A percentile compares a stretch with the other conserved stretches of the same genome.
Conservation (phyloP, 208 protist genomes). For the Herpetomonas samuelpessoai region DNA sequence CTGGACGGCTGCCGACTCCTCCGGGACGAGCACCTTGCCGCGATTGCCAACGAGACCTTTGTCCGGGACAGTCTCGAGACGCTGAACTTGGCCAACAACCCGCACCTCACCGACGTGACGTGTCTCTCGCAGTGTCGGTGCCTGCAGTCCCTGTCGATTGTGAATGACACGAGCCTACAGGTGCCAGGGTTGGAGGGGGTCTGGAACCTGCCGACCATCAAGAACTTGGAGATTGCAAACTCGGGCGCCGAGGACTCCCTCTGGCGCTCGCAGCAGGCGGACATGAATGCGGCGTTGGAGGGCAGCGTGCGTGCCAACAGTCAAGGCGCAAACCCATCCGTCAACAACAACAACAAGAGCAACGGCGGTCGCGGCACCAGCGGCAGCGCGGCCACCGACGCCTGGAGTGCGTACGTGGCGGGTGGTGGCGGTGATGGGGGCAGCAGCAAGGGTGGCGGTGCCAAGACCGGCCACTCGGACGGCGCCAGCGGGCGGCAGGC, state of each 20-base stretch:
- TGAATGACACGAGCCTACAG: constrained; percentile 39
- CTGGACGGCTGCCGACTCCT: constrained; percentile 43
- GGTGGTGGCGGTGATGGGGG: neutral
- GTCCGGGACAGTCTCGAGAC: constrained; percentile 24
- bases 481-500: too few relatives aligned
- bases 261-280: constrained; percentile 9
- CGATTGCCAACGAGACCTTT: constrained; percentile 16
- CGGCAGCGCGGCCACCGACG: constrained; percentile 8
- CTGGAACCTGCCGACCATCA: constrained; percentile 28
- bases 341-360: neutral
- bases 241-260: constrained; percentile 40
- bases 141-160: constrained; percentile 37
- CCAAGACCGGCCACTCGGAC: neutral
- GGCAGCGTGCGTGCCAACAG: neutral
- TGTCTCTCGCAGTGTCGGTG: constrained; percentile 26
- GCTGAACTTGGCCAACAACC: constrained; percentile 46
- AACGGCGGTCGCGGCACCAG: neutral
- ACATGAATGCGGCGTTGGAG: constrained; percentile 7
- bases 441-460: neutral
- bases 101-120: constrained; percentile 41
- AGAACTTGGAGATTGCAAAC: constrained; percentile 36
- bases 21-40: constrained; percentile 19
- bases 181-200: constrained; percentile 30
- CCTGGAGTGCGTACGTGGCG: too few relatives aligned
- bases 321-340: neutral